Conservation (phyloP, 202 grass and related monocot genomes). For the Carex arenaria region DNA sequence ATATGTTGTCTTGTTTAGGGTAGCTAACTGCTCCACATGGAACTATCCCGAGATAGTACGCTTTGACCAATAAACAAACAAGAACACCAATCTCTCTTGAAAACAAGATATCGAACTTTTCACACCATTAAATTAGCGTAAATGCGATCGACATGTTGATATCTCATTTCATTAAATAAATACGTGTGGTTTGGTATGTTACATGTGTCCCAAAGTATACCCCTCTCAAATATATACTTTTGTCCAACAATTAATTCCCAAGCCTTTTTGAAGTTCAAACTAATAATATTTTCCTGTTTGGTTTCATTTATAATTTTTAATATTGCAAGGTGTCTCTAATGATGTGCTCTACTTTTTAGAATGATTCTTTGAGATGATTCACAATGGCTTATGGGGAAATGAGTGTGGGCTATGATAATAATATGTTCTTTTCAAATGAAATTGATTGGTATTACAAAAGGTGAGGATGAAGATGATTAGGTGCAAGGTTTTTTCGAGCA, state of each 20-base stretch:
- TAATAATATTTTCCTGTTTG: neutral
- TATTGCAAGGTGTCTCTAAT: neutral
- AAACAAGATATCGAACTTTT: conserved; percentile 18
- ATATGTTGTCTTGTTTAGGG: conserved; percentile 12
- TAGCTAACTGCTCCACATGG: conserved; percentile 38
- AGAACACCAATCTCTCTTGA: neutral
- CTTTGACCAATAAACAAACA: conserved; percentile 22
- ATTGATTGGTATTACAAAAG: conserved; percentile 37
- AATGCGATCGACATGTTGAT: conserved; percentile 12
- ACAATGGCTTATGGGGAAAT: conserved; percentile 18
- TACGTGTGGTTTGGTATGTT: neutral
- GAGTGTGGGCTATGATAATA: conserved; percentile 20
- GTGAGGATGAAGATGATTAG: conserved; percentile 13
- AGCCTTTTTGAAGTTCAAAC: neutral
- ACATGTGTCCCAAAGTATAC: conserved; percentile 9
- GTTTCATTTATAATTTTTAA: neutral
- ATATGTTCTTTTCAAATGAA: conserved; percentile 23
- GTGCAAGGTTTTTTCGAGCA: conserved; percentile 5
- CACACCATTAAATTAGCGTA: conserved; percentile 16
- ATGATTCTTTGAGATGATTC: conserved; percentile 43
- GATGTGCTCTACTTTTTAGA: conserved; percentile 48
- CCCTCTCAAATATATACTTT: neutral
- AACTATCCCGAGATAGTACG: conserved; percentile 20
- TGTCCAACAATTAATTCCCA: neutral
- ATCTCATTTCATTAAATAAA: neutral